These are phyloP conservation scores for Stellera chamaejasme DNA, from an alignment of 345 rosid genomes.

Conservation along the genomic window DNA sequence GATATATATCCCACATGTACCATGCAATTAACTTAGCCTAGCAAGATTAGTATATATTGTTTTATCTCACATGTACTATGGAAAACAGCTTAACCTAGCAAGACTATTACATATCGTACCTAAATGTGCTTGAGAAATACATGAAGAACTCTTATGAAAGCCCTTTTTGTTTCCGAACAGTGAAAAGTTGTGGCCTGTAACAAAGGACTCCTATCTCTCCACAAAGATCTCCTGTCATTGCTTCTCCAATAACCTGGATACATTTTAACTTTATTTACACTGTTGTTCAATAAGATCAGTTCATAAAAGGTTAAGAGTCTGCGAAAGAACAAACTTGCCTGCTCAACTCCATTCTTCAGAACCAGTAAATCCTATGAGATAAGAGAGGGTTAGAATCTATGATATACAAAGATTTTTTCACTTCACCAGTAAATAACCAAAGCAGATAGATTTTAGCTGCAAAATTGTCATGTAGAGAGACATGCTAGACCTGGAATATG, in stretches of 20 bases:
- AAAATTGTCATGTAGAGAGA: too few species aligned
- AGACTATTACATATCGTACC: too few species aligned
- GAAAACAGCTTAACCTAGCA: too few species aligned
- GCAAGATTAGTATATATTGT: too few species aligned
- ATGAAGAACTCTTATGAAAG: too few species aligned
- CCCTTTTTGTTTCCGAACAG: too few species aligned
- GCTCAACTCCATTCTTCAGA: conserved; percentile 39
- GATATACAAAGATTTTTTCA: neutral
- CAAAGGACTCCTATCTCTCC: conserved; percentile 93
- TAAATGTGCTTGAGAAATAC: too few species aligned
- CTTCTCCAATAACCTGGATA: conserved; percentile 60
- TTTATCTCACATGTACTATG: too few species aligned
- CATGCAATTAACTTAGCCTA: too few species aligned
- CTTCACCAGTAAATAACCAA: neutral
- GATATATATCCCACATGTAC: too few species aligned
- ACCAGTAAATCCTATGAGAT: conserved; percentile 44
- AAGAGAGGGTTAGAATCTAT: conserved; percentile 5
- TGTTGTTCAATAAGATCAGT: neutral
- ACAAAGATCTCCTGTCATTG: conserved; percentile 61
- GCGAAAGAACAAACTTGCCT: conserved; percentile 26
- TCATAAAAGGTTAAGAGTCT: neutral
- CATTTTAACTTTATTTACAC: conserved; percentile 3
- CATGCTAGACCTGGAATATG: neutral
- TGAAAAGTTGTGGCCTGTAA: conserved; percentile 79
- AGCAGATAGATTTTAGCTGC: neutral